These are phyloP conservation scores for Platanus orientalis DNA, from an alignment of 164 flowering plant species.

Conservation along the genomic window DNA sequence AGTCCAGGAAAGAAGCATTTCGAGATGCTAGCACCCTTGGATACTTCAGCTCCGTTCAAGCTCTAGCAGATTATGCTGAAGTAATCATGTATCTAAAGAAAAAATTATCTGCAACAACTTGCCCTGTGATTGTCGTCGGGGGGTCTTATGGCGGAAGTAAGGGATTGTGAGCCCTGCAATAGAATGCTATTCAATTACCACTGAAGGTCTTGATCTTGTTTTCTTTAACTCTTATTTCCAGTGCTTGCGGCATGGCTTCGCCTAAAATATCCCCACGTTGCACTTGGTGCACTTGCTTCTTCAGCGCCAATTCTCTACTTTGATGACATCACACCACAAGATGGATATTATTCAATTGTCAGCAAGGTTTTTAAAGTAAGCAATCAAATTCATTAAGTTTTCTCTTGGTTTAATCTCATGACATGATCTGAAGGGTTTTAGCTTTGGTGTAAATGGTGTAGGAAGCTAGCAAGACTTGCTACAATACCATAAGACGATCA, in stretches of 20 bases:
- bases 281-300: constrained; percentile 62
- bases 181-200: no score
- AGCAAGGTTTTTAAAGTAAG: constrained; percentile 44
- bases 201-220: no score
- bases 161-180: background rate
- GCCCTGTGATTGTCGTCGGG: constrained; percentile 62
- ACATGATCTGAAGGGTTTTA: background rate
- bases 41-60: constrained; percentile 72
- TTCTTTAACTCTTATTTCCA: constrained; percentile 10
- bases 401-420: background rate
- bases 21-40: constrained; percentile 43
- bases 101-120: constrained; percentile 31
- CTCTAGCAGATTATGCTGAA: constrained; percentile 68
- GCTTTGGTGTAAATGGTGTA: constrained; percentile 3
- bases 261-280: constrained; percentile 64
- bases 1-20: constrained; percentile 34
- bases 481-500: constrained; percentile 39
- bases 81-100: constrained; percentile 42
- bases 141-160: constrained; percentile 81
- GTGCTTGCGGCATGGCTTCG: constrained; percentile 80
- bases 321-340: constrained; percentile 39
- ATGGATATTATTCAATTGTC: constrained; percentile 38
- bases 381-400: background rate
- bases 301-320: constrained; percentile 73
- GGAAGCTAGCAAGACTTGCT: constrained; percentile 50